phyloP scores from a whole-genome alignment of 2,329 filamentous ascomycete genomes.

The Sporothrix humicola region DNA sequence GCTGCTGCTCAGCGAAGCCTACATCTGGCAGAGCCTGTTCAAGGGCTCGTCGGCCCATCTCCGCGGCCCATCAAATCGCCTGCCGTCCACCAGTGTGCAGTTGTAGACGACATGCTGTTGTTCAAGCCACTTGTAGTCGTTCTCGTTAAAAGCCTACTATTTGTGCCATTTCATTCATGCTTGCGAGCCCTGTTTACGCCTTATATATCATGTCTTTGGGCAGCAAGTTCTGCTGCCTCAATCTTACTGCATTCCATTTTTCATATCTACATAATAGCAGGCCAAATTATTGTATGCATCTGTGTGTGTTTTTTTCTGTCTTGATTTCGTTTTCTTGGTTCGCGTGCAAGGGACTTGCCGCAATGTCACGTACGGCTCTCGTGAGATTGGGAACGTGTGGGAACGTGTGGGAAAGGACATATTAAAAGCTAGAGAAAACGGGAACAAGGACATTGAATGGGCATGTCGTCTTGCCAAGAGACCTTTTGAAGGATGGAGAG shows the following conservation, averaged over 20 bases:
- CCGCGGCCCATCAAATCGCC: slow-evolving; percentile 52
- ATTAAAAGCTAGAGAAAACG: no score
- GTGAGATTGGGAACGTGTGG: not conserved
- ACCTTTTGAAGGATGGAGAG: not conserved
- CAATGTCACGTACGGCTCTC: not conserved
- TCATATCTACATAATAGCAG: not conserved
- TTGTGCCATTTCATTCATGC: not conserved
- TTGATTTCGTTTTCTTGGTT: not conserved
- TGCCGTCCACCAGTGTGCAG: slow-evolving; percentile 51
- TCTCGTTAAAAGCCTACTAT: no score
- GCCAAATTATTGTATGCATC: slow-evolving; percentile 5
- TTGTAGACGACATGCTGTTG: slow-evolving; percentile 37
- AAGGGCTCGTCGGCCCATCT: slow-evolving; percentile 93
- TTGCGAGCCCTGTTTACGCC: not conserved
- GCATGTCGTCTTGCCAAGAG: not conserved
- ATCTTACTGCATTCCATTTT: not conserved
- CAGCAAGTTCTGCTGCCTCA: no score
- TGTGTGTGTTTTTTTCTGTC: not conserved
- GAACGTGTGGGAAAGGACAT: not conserved
- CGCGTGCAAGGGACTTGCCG: not conserved
- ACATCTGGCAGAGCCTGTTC: slow-evolving; percentile 98
- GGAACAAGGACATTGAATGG: not conserved
- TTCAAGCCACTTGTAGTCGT: no score
- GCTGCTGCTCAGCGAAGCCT: slow-evolving; percentile 91
- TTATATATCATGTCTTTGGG: not conserved